A percentile compares a stretch with the other conserved stretches of the same genome.
These are phyloP conservation scores for Stachybotrys elegans DNA, from an alignment of 2,329 filamentous ascomycete genomes.

Conservation along the genomic window DNA sequence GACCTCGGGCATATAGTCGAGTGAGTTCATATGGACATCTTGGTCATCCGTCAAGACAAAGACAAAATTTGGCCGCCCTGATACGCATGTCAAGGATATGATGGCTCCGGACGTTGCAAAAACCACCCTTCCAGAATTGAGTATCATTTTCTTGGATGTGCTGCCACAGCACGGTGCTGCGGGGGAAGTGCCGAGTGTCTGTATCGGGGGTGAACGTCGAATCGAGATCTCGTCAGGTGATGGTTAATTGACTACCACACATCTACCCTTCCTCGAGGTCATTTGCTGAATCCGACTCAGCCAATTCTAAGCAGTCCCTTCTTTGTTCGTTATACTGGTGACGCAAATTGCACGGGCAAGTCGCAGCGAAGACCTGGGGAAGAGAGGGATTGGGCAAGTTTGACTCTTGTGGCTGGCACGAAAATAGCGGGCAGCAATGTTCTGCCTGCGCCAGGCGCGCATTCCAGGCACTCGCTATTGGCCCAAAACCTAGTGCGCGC, in stretches of 20 bases:
- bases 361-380: not conserved
- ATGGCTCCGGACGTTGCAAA: not conserved
- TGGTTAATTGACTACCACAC: not conserved
- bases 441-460: not conserved
- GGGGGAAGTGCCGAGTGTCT: not conserved
- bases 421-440: not conserved
- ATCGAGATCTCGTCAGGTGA: not conserved
- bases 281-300: not conserved
- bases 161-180: not conserved
- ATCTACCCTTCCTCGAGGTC: not conserved
- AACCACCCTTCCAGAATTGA: not conserved
- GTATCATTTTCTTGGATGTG: not conserved
- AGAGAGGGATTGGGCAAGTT: too few species aligned
- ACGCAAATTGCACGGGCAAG: not conserved
- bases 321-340: not conserved
- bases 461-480: not conserved
- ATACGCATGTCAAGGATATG: too few species aligned
- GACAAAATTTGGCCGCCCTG: conserved; percentile 48
- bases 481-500: not conserved
- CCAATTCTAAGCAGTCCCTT: not conserved
- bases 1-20: conserved; percentile 48
- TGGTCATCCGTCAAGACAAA: conserved; percentile 61
- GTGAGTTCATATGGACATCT: conserved; percentile 49
- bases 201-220: not conserved
- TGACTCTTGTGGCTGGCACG: not conserved